Evolutionary conservation across 2,329 filamentous ascomycete species (phyloP).

Genomic region (Monosporascus sp.): DNA sequence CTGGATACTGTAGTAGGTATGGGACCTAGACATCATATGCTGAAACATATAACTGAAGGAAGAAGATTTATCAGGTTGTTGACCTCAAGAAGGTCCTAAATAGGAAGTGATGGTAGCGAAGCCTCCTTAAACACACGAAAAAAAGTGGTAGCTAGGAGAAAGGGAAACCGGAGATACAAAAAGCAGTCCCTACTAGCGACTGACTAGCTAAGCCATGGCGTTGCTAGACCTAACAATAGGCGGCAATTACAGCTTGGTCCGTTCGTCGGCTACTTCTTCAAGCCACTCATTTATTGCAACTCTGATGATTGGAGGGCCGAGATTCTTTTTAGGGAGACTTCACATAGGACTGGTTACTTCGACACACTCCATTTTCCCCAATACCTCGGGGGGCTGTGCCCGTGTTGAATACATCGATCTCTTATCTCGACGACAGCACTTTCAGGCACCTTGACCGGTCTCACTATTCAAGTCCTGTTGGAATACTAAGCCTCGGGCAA

Average conservation of each 20-base stretch:
- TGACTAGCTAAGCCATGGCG: too few relatives aligned
- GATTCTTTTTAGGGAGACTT: not conserved
- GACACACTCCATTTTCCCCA: not conserved
- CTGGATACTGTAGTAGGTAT: too few relatives aligned
- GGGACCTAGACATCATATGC: too few relatives aligned
- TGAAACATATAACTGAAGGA: too few relatives aligned
- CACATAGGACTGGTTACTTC: not conserved
- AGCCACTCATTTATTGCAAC: not conserved
- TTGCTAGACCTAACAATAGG: not conserved
- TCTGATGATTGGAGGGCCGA: not conserved
- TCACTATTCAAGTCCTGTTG: not conserved
- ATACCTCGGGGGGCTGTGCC: not conserved
- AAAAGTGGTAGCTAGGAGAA: too few relatives aligned
- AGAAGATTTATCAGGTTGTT: too few relatives aligned
- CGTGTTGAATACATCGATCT: not conserved
- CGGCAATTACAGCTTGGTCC: not conserved
- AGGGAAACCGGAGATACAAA: too few relatives aligned
- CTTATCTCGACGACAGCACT: not conserved
- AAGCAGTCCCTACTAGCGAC: too few relatives aligned
- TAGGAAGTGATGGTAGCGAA: too few relatives aligned
- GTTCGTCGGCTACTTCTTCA: not conserved
- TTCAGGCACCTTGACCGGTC: not conserved
- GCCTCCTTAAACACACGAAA: too few relatives aligned
- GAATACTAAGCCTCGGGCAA: not conserved
- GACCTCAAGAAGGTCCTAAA: too few relatives aligned